These are phyloP conservation scores for Theileria annulata DNA, from an alignment of 169 alveolate species.

Conservation along the genomic window DNA sequence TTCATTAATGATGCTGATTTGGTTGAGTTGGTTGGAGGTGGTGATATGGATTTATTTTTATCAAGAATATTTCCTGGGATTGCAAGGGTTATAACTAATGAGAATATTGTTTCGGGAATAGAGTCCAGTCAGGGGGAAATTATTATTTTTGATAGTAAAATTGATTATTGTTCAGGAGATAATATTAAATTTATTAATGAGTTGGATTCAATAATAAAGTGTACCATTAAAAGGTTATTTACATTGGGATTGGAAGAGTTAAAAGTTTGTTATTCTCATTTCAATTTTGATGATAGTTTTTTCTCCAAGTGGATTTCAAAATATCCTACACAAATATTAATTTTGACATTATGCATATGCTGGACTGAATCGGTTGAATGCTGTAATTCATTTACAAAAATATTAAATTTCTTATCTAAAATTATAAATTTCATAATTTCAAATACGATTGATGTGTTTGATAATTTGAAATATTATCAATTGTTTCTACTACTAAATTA, in stretches of 20 bases:
- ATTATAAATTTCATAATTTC: background rate
- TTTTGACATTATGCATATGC: slow-evolving; percentile 80
- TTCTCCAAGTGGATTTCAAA: slow-evolving; percentile 69
- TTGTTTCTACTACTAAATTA: slow-evolving; percentile 94
- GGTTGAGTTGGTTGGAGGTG: slow-evolving; percentile 97
- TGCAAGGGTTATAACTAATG: slow-evolving; percentile 74
- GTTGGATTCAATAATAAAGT: slow-evolving; percentile 80
- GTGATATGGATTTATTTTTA: slow-evolving; percentile 63
- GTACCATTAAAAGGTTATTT: slow-evolving; percentile 80
- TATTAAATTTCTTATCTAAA: background rate
- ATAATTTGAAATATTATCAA: slow-evolving; percentile 10
- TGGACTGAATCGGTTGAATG: slow-evolving; percentile 87
- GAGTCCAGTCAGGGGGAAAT: slow-evolving; percentile 87
- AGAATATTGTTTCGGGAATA: slow-evolving; percentile 88
- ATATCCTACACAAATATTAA: slow-evolving; percentile 85
- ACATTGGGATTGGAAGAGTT: slow-evolving; percentile 82
- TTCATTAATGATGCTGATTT: slow-evolving; percentile 98
- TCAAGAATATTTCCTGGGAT: slow-evolving; percentile 98
- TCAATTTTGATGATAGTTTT: slow-evolving; percentile 27
- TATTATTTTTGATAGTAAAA: slow-evolving; percentile 72
- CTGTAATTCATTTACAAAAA: slow-evolving; percentile 35
- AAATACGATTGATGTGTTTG: background rate
- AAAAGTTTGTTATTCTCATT: slow-evolving; percentile 63
- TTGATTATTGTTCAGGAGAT: slow-evolving; percentile 69
- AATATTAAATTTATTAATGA: slow-evolving; percentile 83